Conservation (phyloP, 2,329 filamentous ascomycete species). For the Madurella fahalii region DNA sequence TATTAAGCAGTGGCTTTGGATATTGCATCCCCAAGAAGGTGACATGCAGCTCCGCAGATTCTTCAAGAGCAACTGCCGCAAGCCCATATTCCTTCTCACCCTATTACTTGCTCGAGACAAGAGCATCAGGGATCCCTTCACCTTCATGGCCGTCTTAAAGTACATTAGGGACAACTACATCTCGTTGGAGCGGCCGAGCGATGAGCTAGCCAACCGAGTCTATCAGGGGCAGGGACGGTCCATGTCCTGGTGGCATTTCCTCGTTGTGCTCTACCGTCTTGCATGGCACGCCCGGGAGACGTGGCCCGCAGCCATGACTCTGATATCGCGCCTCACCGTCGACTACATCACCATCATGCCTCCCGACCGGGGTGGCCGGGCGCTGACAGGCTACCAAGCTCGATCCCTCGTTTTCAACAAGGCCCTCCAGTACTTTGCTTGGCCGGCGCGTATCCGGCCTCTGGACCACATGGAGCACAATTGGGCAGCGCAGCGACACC, state of each 20-base stretch:
- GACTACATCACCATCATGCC: slow-evolving; percentile 26
- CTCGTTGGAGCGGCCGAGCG: slow-evolving; percentile 12
- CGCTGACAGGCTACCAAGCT: slow-evolving; percentile 25
- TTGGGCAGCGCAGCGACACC: slow-evolving; percentile 54
- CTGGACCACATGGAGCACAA: slow-evolving; percentile 41
- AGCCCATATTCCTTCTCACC: slow-evolving; percentile 39
- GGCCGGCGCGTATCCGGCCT: slow-evolving; percentile 31
- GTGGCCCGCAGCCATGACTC: slow-evolving; percentile 31
- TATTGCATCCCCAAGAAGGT: slow-evolving; percentile 33
- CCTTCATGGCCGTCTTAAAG: slow-evolving; percentile 31
- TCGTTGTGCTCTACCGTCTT: slow-evolving; percentile 26
- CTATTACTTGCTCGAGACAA: slow-evolving; percentile 35
- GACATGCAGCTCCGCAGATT: slow-evolving; percentile 37
- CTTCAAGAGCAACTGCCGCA: slow-evolving; percentile 30
- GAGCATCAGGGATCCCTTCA: slow-evolving; percentile 30
- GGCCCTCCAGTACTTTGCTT: slow-evolving; percentile 36
- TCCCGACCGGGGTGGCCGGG: not conserved
- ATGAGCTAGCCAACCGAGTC: slow-evolving; percentile 5
- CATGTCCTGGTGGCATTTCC: slow-evolving; percentile 24
- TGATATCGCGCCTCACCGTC: slow-evolving; percentile 28
- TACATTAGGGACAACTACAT: slow-evolving; percentile 31
- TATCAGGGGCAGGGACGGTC: slow-evolving; percentile 6
- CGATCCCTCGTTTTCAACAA: slow-evolving; percentile 40
- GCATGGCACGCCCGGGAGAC: slow-evolving; percentile 27
- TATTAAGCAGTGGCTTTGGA: slow-evolving; percentile 40